A percentile compares a stretch with the other conserved stretches of the same genome.
Conservation (phyloP, 345 rosid genomes). For the Eucalyptus sp. region DNA sequence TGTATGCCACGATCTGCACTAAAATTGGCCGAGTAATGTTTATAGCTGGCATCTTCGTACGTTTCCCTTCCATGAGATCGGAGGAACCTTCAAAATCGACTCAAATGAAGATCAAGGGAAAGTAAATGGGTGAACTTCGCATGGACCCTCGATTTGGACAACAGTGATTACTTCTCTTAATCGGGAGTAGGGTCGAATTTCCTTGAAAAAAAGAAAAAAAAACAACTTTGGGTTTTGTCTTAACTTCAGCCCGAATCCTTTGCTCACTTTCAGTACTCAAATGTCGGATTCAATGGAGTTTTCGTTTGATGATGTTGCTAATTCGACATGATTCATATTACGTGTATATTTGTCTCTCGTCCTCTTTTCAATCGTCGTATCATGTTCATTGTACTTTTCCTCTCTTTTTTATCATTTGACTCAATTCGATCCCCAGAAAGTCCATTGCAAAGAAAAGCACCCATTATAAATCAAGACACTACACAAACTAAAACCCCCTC, state of each 20-base stretch:
- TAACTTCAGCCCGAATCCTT: fast-evolving
- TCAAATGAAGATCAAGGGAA: not conserved
- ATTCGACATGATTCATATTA: not conserved
- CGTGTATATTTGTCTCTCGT: fast-evolving
- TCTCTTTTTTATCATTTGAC: fast-evolving
- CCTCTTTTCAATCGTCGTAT: not conserved
- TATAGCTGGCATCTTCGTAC: not conserved
- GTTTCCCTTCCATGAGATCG: not conserved
- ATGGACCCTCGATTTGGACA: not conserved
- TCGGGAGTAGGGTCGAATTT: not conserved
- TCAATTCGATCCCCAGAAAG: fast-evolving
- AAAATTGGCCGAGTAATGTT: not conserved
- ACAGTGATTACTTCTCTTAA: not conserved
- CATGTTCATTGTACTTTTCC: not conserved
- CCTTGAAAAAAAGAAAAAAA: fast-evolving
- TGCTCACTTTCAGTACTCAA: not conserved
- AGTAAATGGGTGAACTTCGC: not conserved
- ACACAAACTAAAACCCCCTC: not conserved
- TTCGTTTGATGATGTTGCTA: not conserved
- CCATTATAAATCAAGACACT: not conserved
- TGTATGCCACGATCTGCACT: not conserved
- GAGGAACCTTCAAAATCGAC: not conserved
- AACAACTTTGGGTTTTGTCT: not conserved
- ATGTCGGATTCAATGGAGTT: not conserved
- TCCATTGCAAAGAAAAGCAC: not conserved